Base-by-base conservation (phyloP, 2,329 filamentous ascomycete genomes). In the Sporothrix pseudoabietina region DNA sequence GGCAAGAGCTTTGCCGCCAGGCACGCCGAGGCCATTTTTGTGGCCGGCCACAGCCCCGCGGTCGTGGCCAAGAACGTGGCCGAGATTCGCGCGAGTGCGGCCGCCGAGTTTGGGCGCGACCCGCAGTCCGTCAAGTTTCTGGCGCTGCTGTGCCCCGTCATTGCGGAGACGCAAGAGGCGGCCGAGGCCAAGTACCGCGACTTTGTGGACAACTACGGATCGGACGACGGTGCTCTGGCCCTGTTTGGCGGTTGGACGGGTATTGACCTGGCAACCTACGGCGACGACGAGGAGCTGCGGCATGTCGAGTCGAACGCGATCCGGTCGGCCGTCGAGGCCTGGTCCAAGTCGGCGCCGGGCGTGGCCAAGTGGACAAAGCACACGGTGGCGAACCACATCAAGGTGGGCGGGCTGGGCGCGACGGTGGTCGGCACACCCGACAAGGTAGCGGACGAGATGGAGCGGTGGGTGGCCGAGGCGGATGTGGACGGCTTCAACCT, bases 401-500 rank as follows among this genome's bases (percentile, higher is more conserved):
- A 74, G 39, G 66, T 77, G 41, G 75, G 76, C 55, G 76, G 76
- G 4, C 49, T 75, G 3, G 74, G 74, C 6, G 70, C 75, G 14
- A 72, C 73, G 35, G 55, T 90, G 2, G 88, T 92, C 0, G 91
- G 91, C 0, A 92, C 89, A 0, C 83, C 91, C 0, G 80, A 84
- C n/a, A 86, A 88, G 75, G 89, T 93, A 1, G 91, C 89, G 0
- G 90, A 93, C 78, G 85, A 87, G 54, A 83, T 93, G 74, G 89
- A 93, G 80, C 81, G 83, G 0, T 93, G 91, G 90, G 83, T 92
- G 0, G 77, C 82, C 7, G 90, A 92, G 78, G 90, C 89, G 0
- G 91, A 92, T 76, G 87, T 93, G 0, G 91, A 93, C 78, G 91
- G 91, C 0, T 94, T 94, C 80, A 94, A 94, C 78, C 85, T 93